Base-by-base conservation (phyloP, 495 filamentous ascomycete genomes). In the Cercophora sp. region DNA sequence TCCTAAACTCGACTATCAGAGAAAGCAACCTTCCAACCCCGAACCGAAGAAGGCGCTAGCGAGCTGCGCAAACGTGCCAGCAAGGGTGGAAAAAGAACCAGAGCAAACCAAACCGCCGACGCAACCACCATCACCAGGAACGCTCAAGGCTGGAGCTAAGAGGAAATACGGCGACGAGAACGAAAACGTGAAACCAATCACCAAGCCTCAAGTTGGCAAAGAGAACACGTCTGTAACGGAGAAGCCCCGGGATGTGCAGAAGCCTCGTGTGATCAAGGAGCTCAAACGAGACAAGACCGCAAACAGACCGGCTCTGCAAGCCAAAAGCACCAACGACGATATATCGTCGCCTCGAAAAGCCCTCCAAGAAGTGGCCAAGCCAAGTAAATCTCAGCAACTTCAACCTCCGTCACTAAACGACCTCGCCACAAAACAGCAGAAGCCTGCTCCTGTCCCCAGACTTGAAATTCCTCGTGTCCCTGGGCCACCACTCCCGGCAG, bases 261-360 rank as follows among this genome's bases (percentile, higher is more conserved):
- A 48, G 19, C 15, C 15, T 3, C 46, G 46, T 6, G 31, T 25
- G 1, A 67, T 74, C 23, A 74, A 71, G 18, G 67, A 73, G 26
- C 23, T 66, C 70, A 1, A 32, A 56, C 6, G 55, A 62, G 37
- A 68, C 70, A 19, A 66, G 60, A 40, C 27, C 56, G 11, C 48
- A 10, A 29, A 29, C 49, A 69, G 73, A 50, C 71, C 66, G 25
- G 70, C 74, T 8, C 58, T 78, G 6, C 61, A 69, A 8, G 63
- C 65, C 31, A 77, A 76, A 58, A 76, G 61, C 61, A 69, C 75
- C 18, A 78, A 78, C 52, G 71, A 74, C 43, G 65, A 67, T 55
- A 48, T 78, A 15, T 61, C 59, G 3, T 73, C 75, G 9, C 71
- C 72, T 0, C n/a, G 69, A 62, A 3, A 70, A 74, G 37, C 24